phyloP scores from a whole-genome alignment of 768 basidiomycete species.

The Trametes villosa region DNA sequence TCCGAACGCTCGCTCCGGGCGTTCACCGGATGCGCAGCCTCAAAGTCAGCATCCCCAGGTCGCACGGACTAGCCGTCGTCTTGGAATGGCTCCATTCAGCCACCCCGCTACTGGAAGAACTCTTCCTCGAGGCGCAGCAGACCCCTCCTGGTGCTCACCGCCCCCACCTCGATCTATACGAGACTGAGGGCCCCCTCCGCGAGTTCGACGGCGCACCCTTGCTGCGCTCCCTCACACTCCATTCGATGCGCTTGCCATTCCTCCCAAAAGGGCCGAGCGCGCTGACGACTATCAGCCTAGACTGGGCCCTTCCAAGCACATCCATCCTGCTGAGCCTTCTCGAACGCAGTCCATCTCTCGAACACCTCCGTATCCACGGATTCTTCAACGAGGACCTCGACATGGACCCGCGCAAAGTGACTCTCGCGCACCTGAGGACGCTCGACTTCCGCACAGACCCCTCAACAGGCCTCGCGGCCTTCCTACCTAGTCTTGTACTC shows the following conservation, averaged over 20 bases:
- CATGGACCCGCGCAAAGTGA: not conserved
- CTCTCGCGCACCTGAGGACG: not conserved
- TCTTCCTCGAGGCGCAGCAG: not conserved
- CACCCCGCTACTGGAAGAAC: not conserved
- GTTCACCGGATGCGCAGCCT: not conserved
- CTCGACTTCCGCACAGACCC: not conserved
- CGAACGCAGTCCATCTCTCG: not conserved
- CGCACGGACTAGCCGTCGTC: not conserved
- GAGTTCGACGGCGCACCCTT: not conserved
- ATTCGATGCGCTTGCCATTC: not conserved
- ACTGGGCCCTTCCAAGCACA: not conserved
- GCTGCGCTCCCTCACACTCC: not conserved
- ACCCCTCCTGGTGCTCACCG: not conserved
- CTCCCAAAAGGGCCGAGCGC: not conserved
- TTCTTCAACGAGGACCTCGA: not conserved
- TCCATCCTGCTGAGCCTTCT: not conserved
- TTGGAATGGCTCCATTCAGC: not conserved
- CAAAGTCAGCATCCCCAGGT: not conserved
- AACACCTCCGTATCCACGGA: not conserved
- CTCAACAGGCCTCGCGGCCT: not conserved
- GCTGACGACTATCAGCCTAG: not conserved
- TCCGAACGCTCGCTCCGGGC: not conserved
- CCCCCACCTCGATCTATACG: not conserved
- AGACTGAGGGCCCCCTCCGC: no score
- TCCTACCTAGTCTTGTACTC: not conserved